phyloP scores from a whole-genome alignment of 2,329 filamentous ascomycete species.

The Arthrobotrys pseudoclavata region DNA sequence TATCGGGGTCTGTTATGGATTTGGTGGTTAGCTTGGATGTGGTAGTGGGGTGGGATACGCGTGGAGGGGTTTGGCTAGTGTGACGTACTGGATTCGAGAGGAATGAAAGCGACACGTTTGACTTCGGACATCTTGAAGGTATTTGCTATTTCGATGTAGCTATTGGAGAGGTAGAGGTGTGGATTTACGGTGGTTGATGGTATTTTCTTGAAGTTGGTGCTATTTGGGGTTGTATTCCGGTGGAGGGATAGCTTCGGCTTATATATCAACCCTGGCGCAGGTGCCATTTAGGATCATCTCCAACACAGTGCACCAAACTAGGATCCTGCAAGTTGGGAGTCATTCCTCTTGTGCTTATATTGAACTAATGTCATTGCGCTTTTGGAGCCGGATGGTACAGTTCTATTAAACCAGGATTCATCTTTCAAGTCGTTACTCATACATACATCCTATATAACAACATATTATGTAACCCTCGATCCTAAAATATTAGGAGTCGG shows the following conservation, averaged over 20 bases:
- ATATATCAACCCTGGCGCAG: background rate
- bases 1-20: constrained; percentile 74
- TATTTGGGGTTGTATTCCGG: background rate
- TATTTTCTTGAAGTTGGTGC: background rate
- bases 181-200: background rate
- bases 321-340: constrained; percentile 21
- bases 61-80: background rate
- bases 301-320: constrained; percentile 18
- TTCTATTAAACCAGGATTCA: no score
- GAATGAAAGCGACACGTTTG: constrained; percentile 56
- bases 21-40: background rate
- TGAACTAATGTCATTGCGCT: constrained; percentile 3
- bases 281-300: constrained; percentile 24
- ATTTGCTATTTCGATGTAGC: background rate
- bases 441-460: background rate
- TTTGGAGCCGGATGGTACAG: no score
- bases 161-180: no score
- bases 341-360: constrained; percentile 9
- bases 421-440: background rate
- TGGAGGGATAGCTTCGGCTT: constrained; percentile 9
- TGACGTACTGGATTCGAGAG: constrained; percentile 57
- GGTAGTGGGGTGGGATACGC: background rate
- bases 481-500: background rate
- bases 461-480: background rate
- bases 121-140: constrained; percentile 40